Conservation (phyloP, 2,329 filamentous ascomycete genomes). For the Podosphaera leucotricha region DNA sequence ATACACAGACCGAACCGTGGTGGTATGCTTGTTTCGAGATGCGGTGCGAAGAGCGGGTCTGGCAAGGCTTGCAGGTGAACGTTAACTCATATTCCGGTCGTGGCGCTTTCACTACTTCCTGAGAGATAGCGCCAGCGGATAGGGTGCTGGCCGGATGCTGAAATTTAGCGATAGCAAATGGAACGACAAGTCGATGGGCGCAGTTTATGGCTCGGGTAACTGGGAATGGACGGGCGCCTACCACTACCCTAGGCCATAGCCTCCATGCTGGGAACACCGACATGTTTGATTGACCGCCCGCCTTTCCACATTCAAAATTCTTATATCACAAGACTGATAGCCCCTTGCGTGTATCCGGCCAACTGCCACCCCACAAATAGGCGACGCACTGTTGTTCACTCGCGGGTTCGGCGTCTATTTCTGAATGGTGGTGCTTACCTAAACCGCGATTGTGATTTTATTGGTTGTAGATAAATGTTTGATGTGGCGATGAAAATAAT, state of each 20-base stretch:
- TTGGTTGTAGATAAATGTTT: too few relatives aligned
- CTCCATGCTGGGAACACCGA: not conserved
- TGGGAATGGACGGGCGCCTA: not conserved
- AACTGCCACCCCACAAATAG: too few relatives aligned
- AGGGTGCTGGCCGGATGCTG: not conserved
- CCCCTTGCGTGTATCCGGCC: too few relatives aligned
- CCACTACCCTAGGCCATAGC: not conserved
- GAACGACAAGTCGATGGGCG: not conserved
- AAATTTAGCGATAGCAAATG: not conserved
- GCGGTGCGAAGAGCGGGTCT: slow-evolving; percentile 54
- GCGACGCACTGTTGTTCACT: too few relatives aligned
- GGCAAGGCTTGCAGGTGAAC: slow-evolving; percentile 83
- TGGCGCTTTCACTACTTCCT: not conserved
- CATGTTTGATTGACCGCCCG: not conserved
- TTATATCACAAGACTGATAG: too few relatives aligned
- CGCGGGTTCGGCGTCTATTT: too few relatives aligned
- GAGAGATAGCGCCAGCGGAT: not conserved
- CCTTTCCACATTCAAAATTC: too few relatives aligned
- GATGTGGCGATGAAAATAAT: too few relatives aligned
- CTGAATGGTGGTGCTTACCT: too few relatives aligned
- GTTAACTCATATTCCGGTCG: slow-evolving; percentile 59
- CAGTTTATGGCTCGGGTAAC: too few relatives aligned
- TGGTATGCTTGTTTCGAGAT: slow-evolving; percentile 93
- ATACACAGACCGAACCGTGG: slow-evolving; percentile 66
- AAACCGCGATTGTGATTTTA: too few relatives aligned